Evolutionary conservation across 768 basidiomycete genomes (phyloP), one percentile per base, ranked within the genome.

Genomic region (Rhodotorula paludigena): DNA sequence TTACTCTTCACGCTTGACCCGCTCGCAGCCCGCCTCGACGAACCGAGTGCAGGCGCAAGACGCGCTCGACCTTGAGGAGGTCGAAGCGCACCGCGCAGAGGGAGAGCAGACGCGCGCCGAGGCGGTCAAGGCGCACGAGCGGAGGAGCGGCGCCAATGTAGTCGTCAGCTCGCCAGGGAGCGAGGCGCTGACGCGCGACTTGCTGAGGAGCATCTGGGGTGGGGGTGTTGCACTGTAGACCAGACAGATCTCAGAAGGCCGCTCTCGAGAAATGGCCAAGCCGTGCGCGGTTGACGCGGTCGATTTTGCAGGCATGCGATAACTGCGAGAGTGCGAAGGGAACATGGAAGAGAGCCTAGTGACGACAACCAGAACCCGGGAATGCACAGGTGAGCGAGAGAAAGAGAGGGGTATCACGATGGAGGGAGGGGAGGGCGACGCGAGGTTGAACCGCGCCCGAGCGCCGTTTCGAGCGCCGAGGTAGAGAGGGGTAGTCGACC

Each of bases 131-230:
- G 47, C 21, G 33, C 21, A 28, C 42, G n/a, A 14, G 23, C 5
- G 38, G 32, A 30, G 23, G 21, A 57, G 56, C 25, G 69, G 64
- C 5, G 60, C 69, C 44, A 54, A 49, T 41, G 69, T 71, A 2
- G 57, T 66, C 18, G 38, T 53, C 3, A 45, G 21, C 8, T 54
- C 49, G 36, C 60, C 69, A 7, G 69, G 69, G 25, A 59, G 52
- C 28, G 64, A 60, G 47, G 6, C 20, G 49, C 33, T 71, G 45
- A 23, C 60, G 52, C 47, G 33, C 35, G 55, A 62, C 11, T 5
- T 71, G 51, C 18, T 71, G 23, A 30, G 32, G 35, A n/a, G 60
- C 10, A 54, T 71, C 8, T 71, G 69, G 69, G 69, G 64, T 15
- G 64, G 66, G 1, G 47, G 44, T 0, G 33, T 52, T 1, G 47